A percentile compares a stretch with the other conserved stretches of the same genome.
phyloP scores from a whole-genome alignment of 2,329 filamentous ascomycete species.

The Elsinoe fawcettii region DNA sequence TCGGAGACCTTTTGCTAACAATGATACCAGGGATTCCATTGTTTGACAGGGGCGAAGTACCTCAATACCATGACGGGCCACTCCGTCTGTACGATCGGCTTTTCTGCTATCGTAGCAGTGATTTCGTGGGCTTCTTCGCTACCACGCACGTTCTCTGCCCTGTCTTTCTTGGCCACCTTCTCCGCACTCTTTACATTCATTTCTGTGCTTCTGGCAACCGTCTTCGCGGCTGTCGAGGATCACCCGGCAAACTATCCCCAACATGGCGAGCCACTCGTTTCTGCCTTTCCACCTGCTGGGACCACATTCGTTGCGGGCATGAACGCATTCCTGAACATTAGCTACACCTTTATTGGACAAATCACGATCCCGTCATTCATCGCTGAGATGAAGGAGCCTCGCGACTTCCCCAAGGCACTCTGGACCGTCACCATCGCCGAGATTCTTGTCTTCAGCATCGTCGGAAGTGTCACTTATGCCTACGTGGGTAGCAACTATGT shows the following conservation, averaged over 20 bases:
- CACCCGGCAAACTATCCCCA: conserved; percentile 54
- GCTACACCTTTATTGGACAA: conserved; percentile 92
- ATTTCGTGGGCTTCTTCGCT: conserved; percentile 73
- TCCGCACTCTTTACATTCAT: conserved; percentile 86
- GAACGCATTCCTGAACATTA: conserved; percentile 89
- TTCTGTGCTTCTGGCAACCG: conserved; percentile 73
- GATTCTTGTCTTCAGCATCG: conserved; percentile 74
- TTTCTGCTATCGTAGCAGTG: conserved; percentile 64
- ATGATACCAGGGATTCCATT: conserved; percentile 55
- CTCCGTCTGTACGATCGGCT: conserved; percentile 69
- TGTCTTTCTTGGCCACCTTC: conserved; percentile 69
- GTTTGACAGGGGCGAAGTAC: conserved; percentile 76
- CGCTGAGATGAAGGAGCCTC: conserved; percentile 75
- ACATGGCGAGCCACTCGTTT: conserved; percentile 58
- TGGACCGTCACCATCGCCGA: conserved; percentile 87
- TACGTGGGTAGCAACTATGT: conserved; percentile 87
- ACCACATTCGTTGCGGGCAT: conserved; percentile 77
- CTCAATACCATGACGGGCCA: conserved; percentile 78
- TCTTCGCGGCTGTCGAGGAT: conserved; percentile 69
- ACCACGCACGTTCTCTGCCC: conserved; percentile 73
- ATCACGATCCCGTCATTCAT: conserved; percentile 93
- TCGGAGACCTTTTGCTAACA: background rate
- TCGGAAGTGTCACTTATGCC: conserved; percentile 74
- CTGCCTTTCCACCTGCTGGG: conserved; percentile 56
- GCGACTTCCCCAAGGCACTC: conserved; percentile 85